Evolutionary conservation across 1,284 basidiomycete species (phyloP).

Genomic region (Rhodotorula glutinis): DNA sequence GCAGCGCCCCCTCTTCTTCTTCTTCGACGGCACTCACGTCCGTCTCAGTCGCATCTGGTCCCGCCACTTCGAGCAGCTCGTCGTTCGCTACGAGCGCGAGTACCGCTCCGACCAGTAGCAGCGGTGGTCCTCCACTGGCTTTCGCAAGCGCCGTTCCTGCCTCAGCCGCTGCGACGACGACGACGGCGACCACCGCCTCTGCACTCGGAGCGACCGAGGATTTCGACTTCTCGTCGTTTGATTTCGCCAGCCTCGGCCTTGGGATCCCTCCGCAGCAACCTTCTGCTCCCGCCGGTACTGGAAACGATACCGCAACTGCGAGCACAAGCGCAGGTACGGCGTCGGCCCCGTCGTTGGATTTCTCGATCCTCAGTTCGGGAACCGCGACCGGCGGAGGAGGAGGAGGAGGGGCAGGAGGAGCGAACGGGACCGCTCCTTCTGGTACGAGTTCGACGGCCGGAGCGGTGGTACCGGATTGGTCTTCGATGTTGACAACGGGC

Average conservation of each 20-base stretch:
- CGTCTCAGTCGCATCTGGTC: too few relatives aligned
- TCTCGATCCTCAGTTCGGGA: neutral
- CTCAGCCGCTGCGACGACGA: neutral
- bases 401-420: conserved; percentile 7
- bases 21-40: too few relatives aligned
- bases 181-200: neutral
- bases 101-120: neutral
- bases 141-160: neutral
- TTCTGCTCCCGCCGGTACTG: too few relatives aligned
- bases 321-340: neutral
- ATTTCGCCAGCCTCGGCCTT: neutral
- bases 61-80: too few relatives aligned
- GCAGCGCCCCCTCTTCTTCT: neutral
- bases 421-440: neutral
- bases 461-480: neutral
- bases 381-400: neutral
- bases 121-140: neutral
- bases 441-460: neutral
- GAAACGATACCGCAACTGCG: too few relatives aligned
- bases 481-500: neutral
- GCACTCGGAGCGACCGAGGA: neutral
- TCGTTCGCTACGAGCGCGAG: too few relatives aligned
- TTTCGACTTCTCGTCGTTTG: neutral
- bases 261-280: too few relatives aligned
- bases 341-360: neutral